Evolutionary conservation across 2,329 filamentous ascomycete species (phyloP), one percentile per base, ranked within the genome.

Genomic region (Aplosporella prunicola): DNA sequence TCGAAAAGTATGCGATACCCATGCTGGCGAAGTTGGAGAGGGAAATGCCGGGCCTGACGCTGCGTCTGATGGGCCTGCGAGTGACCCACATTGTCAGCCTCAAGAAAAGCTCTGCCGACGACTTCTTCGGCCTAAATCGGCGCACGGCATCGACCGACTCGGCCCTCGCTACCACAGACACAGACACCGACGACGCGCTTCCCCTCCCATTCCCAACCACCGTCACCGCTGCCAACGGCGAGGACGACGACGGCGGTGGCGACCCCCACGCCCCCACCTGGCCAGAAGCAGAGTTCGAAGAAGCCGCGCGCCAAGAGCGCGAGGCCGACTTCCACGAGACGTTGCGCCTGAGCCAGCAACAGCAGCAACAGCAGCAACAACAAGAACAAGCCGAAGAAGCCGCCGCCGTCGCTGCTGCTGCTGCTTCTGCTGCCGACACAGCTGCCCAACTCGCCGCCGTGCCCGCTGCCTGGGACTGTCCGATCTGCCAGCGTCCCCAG

Each of bases 31-130:
- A 87, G 54, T 62, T 96, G 6, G 80, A 93, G 56, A 82, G 85
- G 44, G 88, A 95, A 33, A 78, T 85, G 10, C 82, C 86, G 0
- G 71, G 72, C 10, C 74, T 95, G 69, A 88, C 72, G 45, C 57
- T 96, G 3, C 74, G 91, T 5, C 67, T 98, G 2, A 85, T 98
- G 77, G 91, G 91, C 0, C 62, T 98, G 22, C 72, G 91, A 20
- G 89, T 87, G 51, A 95, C 88, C 0, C 78, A 93, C 52, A 69
- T 98, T 1, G 72, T 93, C 23, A 91, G 79, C 56, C 89, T 80
- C 17, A 93, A 87, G 58, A 93, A 84, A 53, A 74, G 74, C 0
- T 81, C 84, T 11, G 71, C 85, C 1, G 76, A 80, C 53, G 75
- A 80, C 53, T 94, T 95, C 61, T 94, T 95, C 45, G 84, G 86